Evolutionary conservation across 345 rosid genomes (phyloP).

Genomic region (Populus deltoides): DNA sequence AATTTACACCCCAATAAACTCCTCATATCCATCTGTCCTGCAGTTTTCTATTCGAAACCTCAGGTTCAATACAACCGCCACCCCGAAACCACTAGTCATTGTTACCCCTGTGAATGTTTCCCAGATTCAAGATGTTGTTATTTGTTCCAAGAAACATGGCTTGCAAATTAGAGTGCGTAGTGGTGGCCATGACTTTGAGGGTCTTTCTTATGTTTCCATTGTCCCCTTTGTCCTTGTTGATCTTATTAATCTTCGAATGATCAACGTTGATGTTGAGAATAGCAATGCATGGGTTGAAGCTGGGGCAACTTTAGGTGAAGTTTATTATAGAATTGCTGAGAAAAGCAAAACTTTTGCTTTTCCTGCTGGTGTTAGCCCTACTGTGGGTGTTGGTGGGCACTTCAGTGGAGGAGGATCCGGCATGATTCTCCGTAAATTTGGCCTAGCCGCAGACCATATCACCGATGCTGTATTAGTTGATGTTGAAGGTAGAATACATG

Average conservation of each 20-base stretch:
- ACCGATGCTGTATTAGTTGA: too few species aligned
- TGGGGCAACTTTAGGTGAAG: slow-evolving; percentile 11
- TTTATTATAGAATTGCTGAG: not conserved
- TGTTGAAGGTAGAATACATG: not conserved
- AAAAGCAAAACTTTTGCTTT: slow-evolving; percentile 3
- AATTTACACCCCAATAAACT: slow-evolving; percentile 10
- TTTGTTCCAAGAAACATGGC: not conserved
- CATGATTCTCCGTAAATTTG: slow-evolving; percentile 1
- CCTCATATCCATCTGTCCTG: slow-evolving; percentile 7
- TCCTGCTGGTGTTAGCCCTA: slow-evolving; percentile 12
- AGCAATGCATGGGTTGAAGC: slow-evolving; percentile 16
- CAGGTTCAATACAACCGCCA: slow-evolving; percentile 1
- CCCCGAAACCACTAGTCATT: slow-evolving; percentile 15
- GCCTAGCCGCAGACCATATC: not conserved
- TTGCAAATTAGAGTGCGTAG: slow-evolving; percentile 23
- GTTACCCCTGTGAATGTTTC: slow-evolving; percentile 4
- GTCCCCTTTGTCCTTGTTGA: slow-evolving; percentile 22
- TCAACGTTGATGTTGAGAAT: not conserved
- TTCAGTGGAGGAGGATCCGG: not conserved
- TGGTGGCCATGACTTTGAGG: slow-evolving; percentile 19
- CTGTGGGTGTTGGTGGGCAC: slow-evolving; percentile 15
- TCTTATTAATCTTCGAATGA: slow-evolving; percentile 9
- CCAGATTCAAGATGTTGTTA: slow-evolving; percentile 1
- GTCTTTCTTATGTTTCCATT: slow-evolving; percentile 12
- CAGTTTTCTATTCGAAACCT: slow-evolving; percentile 10